phyloP scores from a whole-genome alignment of 2,329 filamentous ascomycete genomes.

The Paecilomyces variotii region DNA sequence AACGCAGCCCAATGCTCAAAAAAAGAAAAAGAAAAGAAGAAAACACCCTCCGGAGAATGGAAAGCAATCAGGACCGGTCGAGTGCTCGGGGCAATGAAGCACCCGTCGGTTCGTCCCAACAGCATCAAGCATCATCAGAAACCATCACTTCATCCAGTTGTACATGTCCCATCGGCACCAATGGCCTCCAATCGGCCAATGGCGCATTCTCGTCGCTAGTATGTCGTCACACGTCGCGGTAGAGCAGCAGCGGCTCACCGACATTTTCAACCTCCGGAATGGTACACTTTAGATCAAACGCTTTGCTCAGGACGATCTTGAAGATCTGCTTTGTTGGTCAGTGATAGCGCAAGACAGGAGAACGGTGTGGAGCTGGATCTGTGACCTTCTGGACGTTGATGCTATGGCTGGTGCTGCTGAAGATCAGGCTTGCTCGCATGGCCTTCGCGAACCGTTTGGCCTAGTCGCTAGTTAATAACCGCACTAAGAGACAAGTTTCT shows the following conservation, averaged over 20 bases:
- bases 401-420: conserved; percentile 97
- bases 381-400: conserved; percentile 98
- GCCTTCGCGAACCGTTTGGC: conserved; percentile 94
- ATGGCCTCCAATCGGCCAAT: conserved; percentile 6
- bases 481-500: background rate
- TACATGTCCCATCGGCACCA: conserved; percentile 22
- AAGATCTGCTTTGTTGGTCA: conserved; percentile 65
- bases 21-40: conserved; percentile 2
- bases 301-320: conserved; percentile 98
- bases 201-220: conserved; percentile 13
- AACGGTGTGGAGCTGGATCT: conserved; percentile 5
- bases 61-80: conserved; percentile 2
- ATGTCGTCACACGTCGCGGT: conserved; percentile 50
- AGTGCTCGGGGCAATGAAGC: background rate
- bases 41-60: conserved; percentile 3
- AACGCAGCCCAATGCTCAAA: conserved; percentile 16
- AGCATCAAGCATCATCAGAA: conserved; percentile 16
- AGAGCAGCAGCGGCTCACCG: conserved; percentile 88
- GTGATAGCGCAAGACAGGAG: background rate
- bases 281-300: conserved; percentile 96
- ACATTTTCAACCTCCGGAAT: conserved; percentile 99
- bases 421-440: conserved; percentile 96
- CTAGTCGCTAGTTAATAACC: conserved; percentile 39
- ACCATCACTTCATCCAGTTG: conserved; percentile 28
- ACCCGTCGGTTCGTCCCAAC: background rate